These are phyloP conservation scores for Castanea mollissima DNA, from an alignment of 306 rosid genomes.

Conservation along the genomic window DNA sequence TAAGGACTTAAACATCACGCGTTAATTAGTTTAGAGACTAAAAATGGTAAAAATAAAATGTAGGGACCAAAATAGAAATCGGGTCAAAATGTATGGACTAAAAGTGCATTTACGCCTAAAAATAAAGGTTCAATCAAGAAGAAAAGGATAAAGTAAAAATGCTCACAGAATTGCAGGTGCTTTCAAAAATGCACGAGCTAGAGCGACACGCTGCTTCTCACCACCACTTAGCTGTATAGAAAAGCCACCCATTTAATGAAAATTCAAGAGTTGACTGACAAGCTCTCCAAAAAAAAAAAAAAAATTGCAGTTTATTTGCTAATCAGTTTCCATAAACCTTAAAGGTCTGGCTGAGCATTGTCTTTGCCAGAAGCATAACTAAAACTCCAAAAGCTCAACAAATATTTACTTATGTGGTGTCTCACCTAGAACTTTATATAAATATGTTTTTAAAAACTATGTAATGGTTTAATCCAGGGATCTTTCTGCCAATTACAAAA, in stretches of 20 bases:
- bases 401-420: neutral
- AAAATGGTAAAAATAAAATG: no score
- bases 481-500: neutral
- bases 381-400: neutral
- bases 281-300: neutral
- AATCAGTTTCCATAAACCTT: neutral
- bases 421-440: neutral
- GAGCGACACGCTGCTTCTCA: slow-evolving; percentile 96
- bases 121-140: neutral
- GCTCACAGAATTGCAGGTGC: slow-evolving; percentile 89
- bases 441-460: neutral
- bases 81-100: no score
- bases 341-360: neutral
- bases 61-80: no score
- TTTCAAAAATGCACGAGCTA: slow-evolving; percentile 94
- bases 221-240: slow-evolving; percentile 87
- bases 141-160: slow-evolving; percentile 15
- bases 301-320: neutral
- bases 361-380: slow-evolving; percentile 3
- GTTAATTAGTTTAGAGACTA: no score
- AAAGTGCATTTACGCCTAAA: neutral
- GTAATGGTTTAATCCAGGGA: neutral
- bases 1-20: no score
- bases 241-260: slow-evolving; percentile 18
- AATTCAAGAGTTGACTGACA: slow-evolving; percentile 9